Percentiles rank a stretch among this genome's conserved stretches.
Evolutionary conservation across 2,329 filamentous ascomycete genomes (phyloP).

Genomic region (Neofusicoccum parvum): DNA sequence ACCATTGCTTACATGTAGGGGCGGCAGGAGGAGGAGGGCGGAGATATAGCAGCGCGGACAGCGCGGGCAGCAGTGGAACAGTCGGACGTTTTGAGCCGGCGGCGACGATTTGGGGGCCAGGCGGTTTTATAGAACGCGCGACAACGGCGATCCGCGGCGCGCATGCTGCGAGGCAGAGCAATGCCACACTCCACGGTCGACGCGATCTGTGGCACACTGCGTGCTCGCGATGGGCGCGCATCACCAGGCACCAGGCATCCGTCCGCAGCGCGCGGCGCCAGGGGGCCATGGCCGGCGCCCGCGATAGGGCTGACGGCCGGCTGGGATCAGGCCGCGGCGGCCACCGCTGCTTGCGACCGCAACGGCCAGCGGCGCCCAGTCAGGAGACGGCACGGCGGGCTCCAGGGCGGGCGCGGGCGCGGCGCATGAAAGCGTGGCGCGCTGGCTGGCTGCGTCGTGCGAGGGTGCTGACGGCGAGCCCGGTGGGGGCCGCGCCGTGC

Average conservation of each 20-base stretch:
- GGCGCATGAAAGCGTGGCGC: too few species aligned
- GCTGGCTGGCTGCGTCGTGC: not conserved
- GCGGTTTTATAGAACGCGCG: not conserved
- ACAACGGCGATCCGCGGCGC: too few species aligned
- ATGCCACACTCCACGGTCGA: too few species aligned
- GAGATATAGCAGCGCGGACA: not conserved
- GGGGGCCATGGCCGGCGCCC: not conserved
- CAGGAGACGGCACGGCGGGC: not conserved
- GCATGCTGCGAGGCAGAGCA: too few species aligned
- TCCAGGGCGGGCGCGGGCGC: not conserved
- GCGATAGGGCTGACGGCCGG: conserved; percentile 1
- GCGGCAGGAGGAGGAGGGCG: not conserved
- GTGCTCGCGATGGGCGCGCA: not conserved
- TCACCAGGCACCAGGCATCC: conserved; percentile 10
- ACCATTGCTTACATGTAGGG: conserved; percentile 13
- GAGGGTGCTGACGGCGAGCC: not conserved
- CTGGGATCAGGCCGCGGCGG: not conserved
- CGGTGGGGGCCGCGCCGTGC: not conserved
- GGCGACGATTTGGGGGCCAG: conserved; percentile 1
- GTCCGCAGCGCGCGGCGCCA: not conserved
- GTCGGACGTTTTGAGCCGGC: not conserved
- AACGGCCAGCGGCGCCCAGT: not conserved
- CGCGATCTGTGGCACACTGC: conserved; percentile 3
- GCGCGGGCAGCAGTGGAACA: not conserved
- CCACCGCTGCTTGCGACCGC: not conserved